Conservation (phyloP, 345 rosid species). For the Citrus australasica region DNA sequence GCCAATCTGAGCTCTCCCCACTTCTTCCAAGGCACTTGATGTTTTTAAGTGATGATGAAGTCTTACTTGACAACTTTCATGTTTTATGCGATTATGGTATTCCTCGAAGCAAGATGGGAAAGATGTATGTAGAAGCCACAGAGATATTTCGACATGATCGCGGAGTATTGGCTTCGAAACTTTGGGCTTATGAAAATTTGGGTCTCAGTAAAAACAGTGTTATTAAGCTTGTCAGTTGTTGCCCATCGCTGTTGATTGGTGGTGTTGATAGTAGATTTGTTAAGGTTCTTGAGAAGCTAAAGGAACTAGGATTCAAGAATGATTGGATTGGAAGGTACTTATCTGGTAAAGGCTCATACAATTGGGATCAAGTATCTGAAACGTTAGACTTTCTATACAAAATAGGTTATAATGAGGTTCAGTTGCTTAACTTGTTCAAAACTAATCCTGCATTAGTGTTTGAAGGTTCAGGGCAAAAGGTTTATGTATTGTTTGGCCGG, state of each 20-base stretch:
- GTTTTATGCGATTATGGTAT: conserved; percentile 63
- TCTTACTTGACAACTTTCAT: conserved; percentile 64
- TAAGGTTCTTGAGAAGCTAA: conserved; percentile 48
- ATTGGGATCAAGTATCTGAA: conserved; percentile 61
- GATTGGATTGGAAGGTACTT: conserved; percentile 48
- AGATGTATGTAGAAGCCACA: conserved; percentile 56
- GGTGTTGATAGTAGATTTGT: conserved; percentile 45
- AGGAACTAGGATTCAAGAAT: conserved; percentile 40
- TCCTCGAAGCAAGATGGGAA: conserved; percentile 67
- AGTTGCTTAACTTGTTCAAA: conserved; percentile 38
- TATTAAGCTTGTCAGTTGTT: conserved; percentile 54
- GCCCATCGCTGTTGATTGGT: conserved; percentile 53
- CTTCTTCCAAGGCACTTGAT: conserved; percentile 51
- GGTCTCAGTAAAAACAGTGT: conserved; percentile 53
- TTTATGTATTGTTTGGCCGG: conserved; percentile 54
- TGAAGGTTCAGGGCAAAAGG: conserved; percentile 62
- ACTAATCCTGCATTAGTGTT: conserved; percentile 51
- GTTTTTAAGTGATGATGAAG: conserved; percentile 50
- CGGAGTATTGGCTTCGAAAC: conserved; percentile 44
- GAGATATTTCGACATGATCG: conserved; percentile 48
- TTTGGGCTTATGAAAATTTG: conserved; percentile 53
- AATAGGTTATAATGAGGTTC: conserved; percentile 53
- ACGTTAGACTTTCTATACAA: conserved; percentile 60
- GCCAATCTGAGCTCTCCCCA: conserved; percentile 34
- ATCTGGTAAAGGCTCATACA: conserved; percentile 35